phyloP scores from a whole-genome alignment of 768 basidiomycete genomes.

The Lentinula sp. region DNA sequence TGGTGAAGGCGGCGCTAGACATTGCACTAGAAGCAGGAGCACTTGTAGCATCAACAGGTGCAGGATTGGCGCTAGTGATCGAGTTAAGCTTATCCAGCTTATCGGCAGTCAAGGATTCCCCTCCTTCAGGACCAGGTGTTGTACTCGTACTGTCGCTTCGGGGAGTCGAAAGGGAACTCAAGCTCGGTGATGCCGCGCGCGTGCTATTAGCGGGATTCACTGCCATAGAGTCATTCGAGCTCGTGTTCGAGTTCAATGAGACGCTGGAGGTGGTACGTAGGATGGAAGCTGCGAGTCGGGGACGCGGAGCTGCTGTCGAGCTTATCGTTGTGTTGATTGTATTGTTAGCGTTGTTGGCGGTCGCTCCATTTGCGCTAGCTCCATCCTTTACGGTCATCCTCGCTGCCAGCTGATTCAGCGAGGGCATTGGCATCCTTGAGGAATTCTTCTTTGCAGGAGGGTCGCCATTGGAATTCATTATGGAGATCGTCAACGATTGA shows the following conservation, averaged over 20 bases:
- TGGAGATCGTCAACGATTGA: neutral
- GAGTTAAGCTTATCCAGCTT: conserved; percentile 59
- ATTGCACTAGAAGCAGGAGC: neutral
- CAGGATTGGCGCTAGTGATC: conserved; percentile 28
- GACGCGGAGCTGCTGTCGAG: conserved; percentile 41
- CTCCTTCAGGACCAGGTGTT: conserved; percentile 23
- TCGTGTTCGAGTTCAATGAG: conserved; percentile 45
- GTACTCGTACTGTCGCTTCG: conserved; percentile 28
- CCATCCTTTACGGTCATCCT: conserved; percentile 51
- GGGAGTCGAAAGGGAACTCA: conserved; percentile 37
- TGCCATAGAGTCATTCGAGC: conserved; percentile 56
- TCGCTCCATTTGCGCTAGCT: conserved; percentile 19
- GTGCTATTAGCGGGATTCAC: conserved; percentile 52
- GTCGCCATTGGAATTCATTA: neutral
- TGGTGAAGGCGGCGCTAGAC: neutral
- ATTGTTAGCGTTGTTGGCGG: conserved; percentile 17
- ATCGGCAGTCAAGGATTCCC: conserved; percentile 60
- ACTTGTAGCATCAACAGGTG: conserved; percentile 13
- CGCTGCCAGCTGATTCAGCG: conserved; percentile 78
- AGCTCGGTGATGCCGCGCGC: conserved; percentile 55
- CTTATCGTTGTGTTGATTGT: conserved; percentile 14
- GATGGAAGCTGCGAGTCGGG: conserved; percentile 68
- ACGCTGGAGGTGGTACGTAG: conserved; percentile 59
- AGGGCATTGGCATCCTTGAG: conserved; percentile 31
- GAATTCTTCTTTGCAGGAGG: neutral